Evolutionary conservation across 139 green algal genomes (phyloP), one percentile per base, ranked within the genome.

Genomic region (Eudorina sp.): DNA sequence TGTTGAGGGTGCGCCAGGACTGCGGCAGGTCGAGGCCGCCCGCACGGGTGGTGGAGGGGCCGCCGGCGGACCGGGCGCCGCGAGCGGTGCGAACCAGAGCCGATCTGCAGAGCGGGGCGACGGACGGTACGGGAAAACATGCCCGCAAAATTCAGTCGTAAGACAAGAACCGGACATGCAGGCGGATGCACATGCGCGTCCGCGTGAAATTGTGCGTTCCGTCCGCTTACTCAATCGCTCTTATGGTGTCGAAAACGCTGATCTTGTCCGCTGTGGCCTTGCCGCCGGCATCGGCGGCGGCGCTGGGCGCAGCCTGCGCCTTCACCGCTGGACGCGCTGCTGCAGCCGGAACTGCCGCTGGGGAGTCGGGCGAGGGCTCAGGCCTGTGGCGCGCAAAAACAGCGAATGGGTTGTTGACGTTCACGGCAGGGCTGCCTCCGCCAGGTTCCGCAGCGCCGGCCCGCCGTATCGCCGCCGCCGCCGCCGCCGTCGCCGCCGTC

Each of bases 381-480:
- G 27, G 34, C 34, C 29, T 43, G 2, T 58, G 53, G 19, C 53
- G 23, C 31, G 46, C 1, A 0, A 45, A 29, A 9, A 62, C 73
- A 5, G 78, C 78, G 55, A 85, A 85, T 2, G 78, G 78, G 55
- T 85, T 85, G 55, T 85, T 85, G 19, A 31, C 53, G 31, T 70
- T 86, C n/a, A n/a, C n/a, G n/a, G n/a, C n/a, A n/a, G n/a, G n/a
- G n/a, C n/a, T n/a, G 27, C 58, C 58, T 31, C 53, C 76, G 53
- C 34, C 38, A 5, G 62, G 21, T 3, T 4, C 38, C 7, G 72
- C 45, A 41, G 40, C 74, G 13, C 5, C 45, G 14, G 48, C 45
- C 46, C 31, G 34, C 16, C 66, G 55, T 19, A 66, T 13, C 55
- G 55, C 55, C 23, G 55, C 38, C 11, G 66, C 66, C 66, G 70